Base-by-base conservation (phyloP, 164 flowering plant species). In the Magnolia kwangsiensis region DNA sequence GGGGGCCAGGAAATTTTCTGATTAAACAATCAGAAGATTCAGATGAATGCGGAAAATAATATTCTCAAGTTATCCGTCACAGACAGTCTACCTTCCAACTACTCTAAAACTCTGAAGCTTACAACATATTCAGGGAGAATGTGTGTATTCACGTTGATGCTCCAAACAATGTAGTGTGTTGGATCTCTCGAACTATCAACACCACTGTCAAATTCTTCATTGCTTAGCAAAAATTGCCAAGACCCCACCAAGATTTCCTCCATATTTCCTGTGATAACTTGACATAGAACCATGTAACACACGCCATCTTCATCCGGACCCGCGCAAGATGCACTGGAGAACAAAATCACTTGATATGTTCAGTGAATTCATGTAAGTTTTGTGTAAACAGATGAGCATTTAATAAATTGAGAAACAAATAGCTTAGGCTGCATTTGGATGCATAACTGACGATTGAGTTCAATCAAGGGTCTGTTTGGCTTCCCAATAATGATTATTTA, bases 121-220 rank as follows among this genome's bases (percentile, higher is more conserved):
- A 90, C 86, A 67, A 90, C 82, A 81, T 76, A 88, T 61, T 84
- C 87, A 0, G 93, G 96, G 16, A 89, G 83, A 72, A 91, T 85
- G 71, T 84, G 85, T 18, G 74, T 83, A 71, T 82, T 88, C 89
- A 88, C 83, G 61, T 87, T 82, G 13, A 78, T 64, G 24, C 77
- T 63, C 96, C 94, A 90, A 2, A 90, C 84, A 7, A 88, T 79
- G 81, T 85, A 86, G 81, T 80, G 81, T 63, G 66, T 87, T 0
- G 92, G 91, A 72, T 83, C 84, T 29, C 45, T 68, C 18, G 84
- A 72, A 79, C 89, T 83, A 75, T 91, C 94, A 27, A 84, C 85
- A 8, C 90, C 96, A 21, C 83, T 78, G 67, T 90, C 94, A 71
- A 80, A 89, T 8, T 78, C 72, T 51, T 45, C 72, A 78, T 72